phyloP scores from a whole-genome alignment of 345 rosid species.

The Corymbia maculata region DNA sequence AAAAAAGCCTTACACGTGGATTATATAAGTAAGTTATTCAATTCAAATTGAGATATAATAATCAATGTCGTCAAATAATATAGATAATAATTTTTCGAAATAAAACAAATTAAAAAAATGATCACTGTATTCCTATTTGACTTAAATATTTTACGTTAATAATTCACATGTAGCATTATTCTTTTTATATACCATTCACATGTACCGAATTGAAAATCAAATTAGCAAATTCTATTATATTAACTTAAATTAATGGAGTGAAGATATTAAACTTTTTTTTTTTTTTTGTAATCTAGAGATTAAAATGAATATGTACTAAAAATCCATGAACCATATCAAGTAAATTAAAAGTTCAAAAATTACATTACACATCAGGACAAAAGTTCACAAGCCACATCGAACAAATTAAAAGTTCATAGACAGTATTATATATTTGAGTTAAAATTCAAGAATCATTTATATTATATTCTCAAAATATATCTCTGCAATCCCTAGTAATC shows the following conservation, averaged over 20 bases:
- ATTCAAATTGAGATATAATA: background rate
- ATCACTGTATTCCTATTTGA: background rate
- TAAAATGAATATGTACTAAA: background rate
- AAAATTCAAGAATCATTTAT: background rate
- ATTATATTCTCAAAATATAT: background rate
- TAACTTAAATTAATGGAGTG: background rate
- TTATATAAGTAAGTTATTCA: background rate
- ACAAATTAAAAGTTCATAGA: rapidly evolving
- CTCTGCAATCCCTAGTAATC: background rate
- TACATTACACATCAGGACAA: background rate
- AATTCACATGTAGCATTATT: background rate
- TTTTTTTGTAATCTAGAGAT: no score
- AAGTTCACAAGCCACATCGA: rapidly evolving
- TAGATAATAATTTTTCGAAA: background rate
- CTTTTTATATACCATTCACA: background rate
- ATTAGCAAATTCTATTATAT: background rate
- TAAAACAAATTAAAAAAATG: background rate
- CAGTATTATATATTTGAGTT: background rate
- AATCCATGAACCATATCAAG: background rate
- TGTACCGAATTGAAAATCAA: background rate
- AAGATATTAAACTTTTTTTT: no score
- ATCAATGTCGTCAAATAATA: background rate
- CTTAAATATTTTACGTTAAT: background rate
- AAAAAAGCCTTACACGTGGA: background rate
- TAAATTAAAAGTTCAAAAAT: background rate